phyloP scores from a whole-genome alignment of 129 eudicot species.

The Flaveria brownii region DNA sequence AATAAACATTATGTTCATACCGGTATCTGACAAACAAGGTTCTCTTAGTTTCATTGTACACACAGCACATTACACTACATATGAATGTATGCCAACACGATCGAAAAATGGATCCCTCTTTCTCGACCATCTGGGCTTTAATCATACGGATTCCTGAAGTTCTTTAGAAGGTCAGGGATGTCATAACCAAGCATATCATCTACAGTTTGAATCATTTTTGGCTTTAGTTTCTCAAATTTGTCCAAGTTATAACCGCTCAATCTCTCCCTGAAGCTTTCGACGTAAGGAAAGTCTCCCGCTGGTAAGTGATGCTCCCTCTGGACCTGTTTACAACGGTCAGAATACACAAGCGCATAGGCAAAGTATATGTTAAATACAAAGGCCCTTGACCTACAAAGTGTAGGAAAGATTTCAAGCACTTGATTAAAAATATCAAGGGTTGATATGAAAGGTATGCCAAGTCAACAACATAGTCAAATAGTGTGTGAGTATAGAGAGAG shows the following conservation, averaged over 20 bases:
- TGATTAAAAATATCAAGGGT: no score
- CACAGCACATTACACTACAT: constrained; percentile 16
- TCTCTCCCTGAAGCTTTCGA: constrained; percentile 74
- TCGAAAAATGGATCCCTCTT: not conserved
- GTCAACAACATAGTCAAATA: no score
- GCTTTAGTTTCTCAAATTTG: constrained; percentile 83
- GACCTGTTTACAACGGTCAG: constrained; percentile 46
- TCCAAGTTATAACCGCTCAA: constrained; percentile 74
- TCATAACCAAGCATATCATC: constrained; percentile 94
- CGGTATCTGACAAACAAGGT: constrained; percentile 1
- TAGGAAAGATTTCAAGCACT: no score
- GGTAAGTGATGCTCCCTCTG: constrained; percentile 90
- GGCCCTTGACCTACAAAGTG: no score
- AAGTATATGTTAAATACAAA: no score
- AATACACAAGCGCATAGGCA: not conserved
- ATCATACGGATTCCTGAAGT: constrained; percentile 81
- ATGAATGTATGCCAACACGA: constrained; percentile 8
- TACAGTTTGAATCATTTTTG: constrained; percentile 76
- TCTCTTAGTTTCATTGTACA: constrained; percentile 18
- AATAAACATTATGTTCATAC: constrained; percentile 15
- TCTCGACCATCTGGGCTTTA: constrained; percentile 26
- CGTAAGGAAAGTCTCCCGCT: constrained; percentile 83
- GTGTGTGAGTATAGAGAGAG: constrained; percentile 2
- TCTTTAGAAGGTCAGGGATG: constrained; percentile 81
- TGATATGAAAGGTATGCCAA: no score